Conservation (phyloP, 805 yeast species). For the Candida sakaeoensis region DNA sequence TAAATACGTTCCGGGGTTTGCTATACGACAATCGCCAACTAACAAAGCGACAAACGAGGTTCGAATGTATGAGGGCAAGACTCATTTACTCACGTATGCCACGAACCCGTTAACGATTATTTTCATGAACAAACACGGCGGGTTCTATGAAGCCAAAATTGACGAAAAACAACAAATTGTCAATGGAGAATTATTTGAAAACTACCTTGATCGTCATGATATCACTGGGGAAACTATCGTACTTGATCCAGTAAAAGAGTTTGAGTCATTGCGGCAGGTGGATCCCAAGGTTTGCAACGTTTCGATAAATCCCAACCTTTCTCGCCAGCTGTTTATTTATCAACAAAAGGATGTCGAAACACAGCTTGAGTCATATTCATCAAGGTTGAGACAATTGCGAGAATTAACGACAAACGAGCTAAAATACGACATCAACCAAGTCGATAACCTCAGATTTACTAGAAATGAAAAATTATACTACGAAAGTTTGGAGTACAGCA, state of each 20-base stretch:
- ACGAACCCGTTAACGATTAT: constrained; percentile 36
- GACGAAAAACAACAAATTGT: constrained; percentile 25
- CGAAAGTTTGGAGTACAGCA: constrained; percentile 18
- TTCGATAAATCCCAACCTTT: constrained; percentile 21
- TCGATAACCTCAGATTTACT: constrained; percentile 11
- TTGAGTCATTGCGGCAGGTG: constrained; percentile 19
- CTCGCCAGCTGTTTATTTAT: constrained; percentile 23
- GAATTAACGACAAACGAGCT: constrained; percentile 12
- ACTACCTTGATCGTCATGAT: constrained; percentile 20
- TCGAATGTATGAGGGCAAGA: constrained; percentile 38
- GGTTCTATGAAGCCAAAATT: constrained; percentile 30
- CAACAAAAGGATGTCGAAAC: constrained; percentile 20
- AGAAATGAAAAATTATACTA: constrained; percentile 19
- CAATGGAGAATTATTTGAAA: constrained; percentile 30
- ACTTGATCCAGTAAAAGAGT: constrained; percentile 31
- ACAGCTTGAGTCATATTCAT: constrained; percentile 23
- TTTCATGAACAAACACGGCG: constrained; percentile 32
- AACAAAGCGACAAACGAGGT: constrained; percentile 30
- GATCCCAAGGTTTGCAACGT: constrained; percentile 18
- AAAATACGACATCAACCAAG: constrained; percentile 10
- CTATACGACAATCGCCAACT: constrained; percentile 24
- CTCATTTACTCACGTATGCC: constrained; percentile 36
- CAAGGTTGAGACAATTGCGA: constrained; percentile 10
- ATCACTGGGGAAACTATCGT: constrained; percentile 15
- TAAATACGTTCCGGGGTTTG: constrained; percentile 39